Conservation (phyloP, 2,329 filamentous ascomycete species). For the Gnomoniopsis sp. region DNA sequence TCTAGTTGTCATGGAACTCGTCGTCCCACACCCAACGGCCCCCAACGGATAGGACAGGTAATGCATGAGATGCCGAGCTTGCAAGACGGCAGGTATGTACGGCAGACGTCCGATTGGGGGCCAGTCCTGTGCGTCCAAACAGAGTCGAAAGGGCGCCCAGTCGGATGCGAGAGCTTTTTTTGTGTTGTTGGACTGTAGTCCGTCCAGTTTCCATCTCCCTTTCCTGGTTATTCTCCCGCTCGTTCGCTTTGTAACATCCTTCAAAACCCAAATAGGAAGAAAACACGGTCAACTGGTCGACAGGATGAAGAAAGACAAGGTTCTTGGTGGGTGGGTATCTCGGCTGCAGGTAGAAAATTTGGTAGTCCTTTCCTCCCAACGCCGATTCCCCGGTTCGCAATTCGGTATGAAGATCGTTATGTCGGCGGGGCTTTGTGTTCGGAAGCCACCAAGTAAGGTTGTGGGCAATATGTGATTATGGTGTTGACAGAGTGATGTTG, state of each 20-base stretch:
- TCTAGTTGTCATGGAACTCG: slow-evolving; percentile 13
- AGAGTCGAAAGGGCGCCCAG: not conserved
- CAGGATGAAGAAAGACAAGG: slow-evolving; percentile 13
- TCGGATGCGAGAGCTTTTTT: slow-evolving; percentile 4
- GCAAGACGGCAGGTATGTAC: slow-evolving; percentile 6
- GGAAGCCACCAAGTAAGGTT: slow-evolving; percentile 14
- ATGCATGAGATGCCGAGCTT: slow-evolving; percentile 8
- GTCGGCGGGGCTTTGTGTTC: slow-evolving; percentile 1
- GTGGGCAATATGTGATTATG: slow-evolving; percentile 11
- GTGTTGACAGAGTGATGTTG: not conserved
- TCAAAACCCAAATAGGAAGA: not conserved
- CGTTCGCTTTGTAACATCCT: not conserved
- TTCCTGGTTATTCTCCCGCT: not conserved
- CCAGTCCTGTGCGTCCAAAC: not conserved
- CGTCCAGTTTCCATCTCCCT: not conserved
- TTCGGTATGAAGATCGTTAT: slow-evolving; percentile 19
- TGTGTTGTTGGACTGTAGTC: slow-evolving; percentile 1
- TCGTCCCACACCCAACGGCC: slow-evolving; percentile 12
- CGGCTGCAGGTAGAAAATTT: slow-evolving; percentile 15
- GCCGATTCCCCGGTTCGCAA: slow-evolving; percentile 13
- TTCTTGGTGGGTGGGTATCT: slow-evolving; percentile 17
- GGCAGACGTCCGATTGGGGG: not conserved
- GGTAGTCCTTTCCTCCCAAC: slow-evolving; percentile 17
- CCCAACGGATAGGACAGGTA: slow-evolving; percentile 7
- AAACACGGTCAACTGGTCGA: slow-evolving; percentile 13